Percentiles rank a stretch among this genome's conserved stretches.
These are phyloP conservation scores for Xylaria digitata DNA, from an alignment of 2,329 filamentous ascomycete species.

Conservation along the genomic window DNA sequence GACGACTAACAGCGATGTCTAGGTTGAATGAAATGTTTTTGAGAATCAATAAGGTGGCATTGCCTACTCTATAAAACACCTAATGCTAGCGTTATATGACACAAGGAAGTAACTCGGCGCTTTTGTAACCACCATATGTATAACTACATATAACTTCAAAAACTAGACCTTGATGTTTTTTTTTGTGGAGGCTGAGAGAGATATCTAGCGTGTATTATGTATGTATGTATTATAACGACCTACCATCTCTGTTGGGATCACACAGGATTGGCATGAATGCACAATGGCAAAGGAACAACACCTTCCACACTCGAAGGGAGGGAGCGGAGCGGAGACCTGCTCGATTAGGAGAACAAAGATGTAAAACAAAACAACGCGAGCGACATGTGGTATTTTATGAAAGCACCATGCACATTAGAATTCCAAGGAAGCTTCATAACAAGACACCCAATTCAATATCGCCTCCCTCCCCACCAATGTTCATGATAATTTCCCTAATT, in stretches of 20 bases:
- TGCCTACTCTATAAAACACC: neutral
- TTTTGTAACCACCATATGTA: constrained; percentile 3
- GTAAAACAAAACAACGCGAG: neutral
- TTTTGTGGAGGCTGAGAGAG: neutral
- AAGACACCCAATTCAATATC: constrained; percentile 16
- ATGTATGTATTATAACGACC: neutral
- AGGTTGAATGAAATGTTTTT: neutral
- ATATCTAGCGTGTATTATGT: neutral
- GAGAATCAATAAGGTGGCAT: too few species aligned
- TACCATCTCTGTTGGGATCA: too few species aligned
- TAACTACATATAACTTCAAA: neutral
- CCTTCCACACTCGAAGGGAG: too few species aligned
- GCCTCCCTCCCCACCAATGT: neutral
- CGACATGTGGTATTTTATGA: constrained; percentile 1
- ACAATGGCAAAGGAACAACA: too few species aligned
- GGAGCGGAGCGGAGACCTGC: neutral
- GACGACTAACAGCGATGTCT: neutral
- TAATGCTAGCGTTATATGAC: too few species aligned
- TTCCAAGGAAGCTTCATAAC: constrained; percentile 28
- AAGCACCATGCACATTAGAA: constrained; percentile 29
- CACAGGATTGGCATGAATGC: too few species aligned
- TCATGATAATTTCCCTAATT: constrained; percentile 20
- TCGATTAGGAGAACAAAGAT: neutral
- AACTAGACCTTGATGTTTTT: neutral
- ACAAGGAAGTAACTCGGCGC: neutral